Percentiles rank a stretch among this genome's conserved stretches.
These are phyloP conservation scores for Penicillium coffeae DNA, from an alignment of 495 filamentous ascomycete species.

Conservation along the genomic window DNA sequence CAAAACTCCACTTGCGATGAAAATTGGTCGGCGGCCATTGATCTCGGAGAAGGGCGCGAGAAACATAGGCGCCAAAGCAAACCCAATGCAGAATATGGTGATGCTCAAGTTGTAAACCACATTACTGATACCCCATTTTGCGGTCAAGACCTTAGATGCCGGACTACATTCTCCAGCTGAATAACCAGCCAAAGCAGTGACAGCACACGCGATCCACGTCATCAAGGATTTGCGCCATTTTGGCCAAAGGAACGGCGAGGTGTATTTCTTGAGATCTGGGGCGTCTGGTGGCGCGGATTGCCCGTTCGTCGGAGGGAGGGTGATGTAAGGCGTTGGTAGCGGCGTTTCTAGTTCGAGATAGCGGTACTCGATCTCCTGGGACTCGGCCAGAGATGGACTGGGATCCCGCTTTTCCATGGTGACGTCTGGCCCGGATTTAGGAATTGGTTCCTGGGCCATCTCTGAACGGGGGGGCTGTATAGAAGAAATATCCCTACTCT, in stretches of 20 bases:
- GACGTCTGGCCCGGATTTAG: conserved; percentile 6
- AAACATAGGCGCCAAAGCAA: conserved; percentile 83
- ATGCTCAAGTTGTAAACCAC: conserved; percentile 72
- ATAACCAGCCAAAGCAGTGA: conserved; percentile 76
- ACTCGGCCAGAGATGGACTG: conserved; percentile 14
- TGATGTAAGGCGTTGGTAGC: conserved; percentile 54
- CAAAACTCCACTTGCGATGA: conserved; percentile 66
- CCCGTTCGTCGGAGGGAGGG: conserved; percentile 24
- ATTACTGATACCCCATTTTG: conserved; percentile 57
- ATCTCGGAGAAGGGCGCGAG: conserved; percentile 89
- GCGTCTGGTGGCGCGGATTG: conserved; percentile 45
- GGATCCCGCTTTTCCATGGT: conserved; percentile 16
- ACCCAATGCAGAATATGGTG: conserved; percentile 78
- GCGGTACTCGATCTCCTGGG: conserved; percentile 54
- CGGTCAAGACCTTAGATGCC: conserved; percentile 56
- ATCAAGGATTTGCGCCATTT: conserved; percentile 63
- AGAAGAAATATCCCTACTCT: neutral
- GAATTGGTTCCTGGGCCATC: neutral
- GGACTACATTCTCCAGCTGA: conserved; percentile 78
- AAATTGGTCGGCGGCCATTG: conserved; percentile 77
- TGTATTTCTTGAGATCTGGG: conserved; percentile 65
- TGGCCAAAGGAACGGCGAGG: conserved; percentile 73
- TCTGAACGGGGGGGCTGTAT: neutral
- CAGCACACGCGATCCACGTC: conserved; percentile 69
- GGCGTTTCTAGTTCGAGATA: conserved; percentile 72